Base-by-base conservation (phyloP, 202 grass and related monocot genomes). In the Carex arenaria region DNA sequence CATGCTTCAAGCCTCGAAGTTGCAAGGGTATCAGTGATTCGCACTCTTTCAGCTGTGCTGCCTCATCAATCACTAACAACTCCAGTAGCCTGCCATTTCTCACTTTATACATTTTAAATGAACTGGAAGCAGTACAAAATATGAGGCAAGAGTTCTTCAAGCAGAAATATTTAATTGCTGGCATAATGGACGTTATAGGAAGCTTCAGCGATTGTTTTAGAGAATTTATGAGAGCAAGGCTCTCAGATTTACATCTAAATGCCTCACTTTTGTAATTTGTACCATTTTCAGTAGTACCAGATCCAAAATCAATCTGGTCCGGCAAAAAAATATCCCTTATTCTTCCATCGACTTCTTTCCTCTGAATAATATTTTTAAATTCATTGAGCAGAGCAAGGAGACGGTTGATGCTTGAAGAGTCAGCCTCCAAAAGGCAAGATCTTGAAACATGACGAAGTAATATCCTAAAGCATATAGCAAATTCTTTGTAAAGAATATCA, bases 61-160 rank as follows among this genome's bases (percentile, higher is more conserved):
- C 94, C 82, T 97, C 94, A n/a, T 97, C 94, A 45, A 97, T 89
- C 8, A 97, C 85, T 11, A 97, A 84, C 78, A 94, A 9, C 17
- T 97, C 87, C 11, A 47, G 15, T 4, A 22, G 42, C 42, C 23
- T 74, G 40, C 40, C 42, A 3, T 28, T 52, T 52, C 15, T 74
- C 70, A 74, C 20, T 12, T 52, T 10, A 52, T 74, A 74, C 18
- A 43, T 43, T 52, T 52, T 52, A 52, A 23, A 74, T 52, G 94
- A 90, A 34, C 89, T 85, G 4, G 84, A 88, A 2, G 87, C 86
- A 0, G 89, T 93, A 75, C 87, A 97, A 66, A 93, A 88, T 66
- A 97, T 3, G 4, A 90, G 67, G 19, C 65, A 67, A 38, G 89
- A 87, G 1, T 5, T 90, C 17, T 9, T 0, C 32, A 93, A 28